Evolutionary conservation across 805 yeast genomes (phyloP).

Genomic region (Ogataea allantospora): DNA sequence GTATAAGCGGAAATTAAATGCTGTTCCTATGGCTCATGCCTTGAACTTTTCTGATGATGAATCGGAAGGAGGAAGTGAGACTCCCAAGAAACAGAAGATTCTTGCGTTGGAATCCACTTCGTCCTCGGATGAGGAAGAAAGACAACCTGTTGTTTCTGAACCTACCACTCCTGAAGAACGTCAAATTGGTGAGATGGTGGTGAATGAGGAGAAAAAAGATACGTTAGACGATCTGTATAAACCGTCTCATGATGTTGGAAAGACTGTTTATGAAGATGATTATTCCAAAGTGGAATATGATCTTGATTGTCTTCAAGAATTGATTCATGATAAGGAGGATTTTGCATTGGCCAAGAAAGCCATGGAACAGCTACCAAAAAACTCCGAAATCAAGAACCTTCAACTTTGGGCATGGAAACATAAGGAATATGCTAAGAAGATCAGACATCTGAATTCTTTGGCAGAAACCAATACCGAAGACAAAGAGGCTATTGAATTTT

Average conservation of each 20-base stretch:
- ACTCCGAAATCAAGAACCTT: conserved; percentile 33
- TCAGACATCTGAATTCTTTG: conserved; percentile 17
- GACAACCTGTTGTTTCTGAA: conserved; percentile 20
- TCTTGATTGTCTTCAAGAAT: conserved; percentile 47
- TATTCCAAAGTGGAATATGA: conserved; percentile 41
- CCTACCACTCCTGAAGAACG: conserved; percentile 28
- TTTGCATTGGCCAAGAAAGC: conserved; percentile 49
- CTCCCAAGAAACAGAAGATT: conserved; percentile 12
- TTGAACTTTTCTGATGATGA: conserved; percentile 42
- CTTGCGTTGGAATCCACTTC: conserved; percentile 15
- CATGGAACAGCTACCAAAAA: conserved; percentile 29
- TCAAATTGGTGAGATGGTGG: conserved; percentile 30
- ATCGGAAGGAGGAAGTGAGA: conserved; percentile 24
- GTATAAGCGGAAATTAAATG: conserved; percentile 23
- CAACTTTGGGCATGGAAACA: conserved; percentile 71
- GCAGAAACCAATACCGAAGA: conserved; percentile 26
- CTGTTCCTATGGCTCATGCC: conserved; percentile 56
- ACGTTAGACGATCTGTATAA: conserved; percentile 36
- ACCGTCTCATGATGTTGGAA: conserved; percentile 53
- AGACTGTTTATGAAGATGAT: conserved; percentile 51
- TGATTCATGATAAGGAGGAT: conserved; percentile 77
- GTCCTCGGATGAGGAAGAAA: conserved; percentile 24
- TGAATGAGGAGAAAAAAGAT: conserved; percentile 24
- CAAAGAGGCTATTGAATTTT: conserved; percentile 28
- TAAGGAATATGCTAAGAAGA: conserved; percentile 30